A percentile compares a stretch with the other conserved stretches of the same genome.
phyloP scores from a whole-genome alignment of 192 early-diverging fungal species.

The Coemansia sp. region DNA sequence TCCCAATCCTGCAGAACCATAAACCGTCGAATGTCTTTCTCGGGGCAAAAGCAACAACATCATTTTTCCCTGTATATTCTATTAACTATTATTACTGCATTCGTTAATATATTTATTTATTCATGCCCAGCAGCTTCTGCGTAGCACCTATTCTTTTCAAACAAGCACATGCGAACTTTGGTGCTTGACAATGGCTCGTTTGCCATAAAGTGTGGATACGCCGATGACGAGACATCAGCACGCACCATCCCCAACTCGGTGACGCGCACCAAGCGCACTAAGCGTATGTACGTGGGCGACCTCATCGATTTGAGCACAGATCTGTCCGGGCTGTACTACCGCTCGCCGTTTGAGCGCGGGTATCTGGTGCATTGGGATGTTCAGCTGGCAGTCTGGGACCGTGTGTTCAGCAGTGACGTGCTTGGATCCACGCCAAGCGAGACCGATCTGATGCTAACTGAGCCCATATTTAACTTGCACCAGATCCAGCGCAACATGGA shows the following conservation, averaged over 20 bases:
- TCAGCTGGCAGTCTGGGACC: slow-evolving; percentile 78
- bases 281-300: slow-evolving; percentile 70
- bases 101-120: neutral
- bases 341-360: slow-evolving; percentile 81
- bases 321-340: slow-evolving; percentile 70
- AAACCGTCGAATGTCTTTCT: neutral
- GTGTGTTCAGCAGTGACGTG: slow-evolving; percentile 63
- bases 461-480: slow-evolving; percentile 79
- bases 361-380: slow-evolving; percentile 75
- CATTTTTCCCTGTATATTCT: neutral
- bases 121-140: neutral
- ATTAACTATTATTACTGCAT: slow-evolving; percentile 4
- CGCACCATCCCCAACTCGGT: slow-evolving; percentile 28
- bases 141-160: too few species aligned
- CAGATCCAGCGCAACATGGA: slow-evolving; percentile 70
- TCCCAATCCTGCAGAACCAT: neutral
- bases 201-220: slow-evolving; percentile 64
- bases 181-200: slow-evolving; percentile 73
- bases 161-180: slow-evolving; percentile 40
- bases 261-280: slow-evolving; percentile 56
- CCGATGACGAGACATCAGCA: slow-evolving; percentile 4
- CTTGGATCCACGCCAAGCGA: slow-evolving; percentile 64
- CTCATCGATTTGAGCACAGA: slow-evolving; percentile 63
- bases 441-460: slow-evolving; percentile 66
- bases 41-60: too few species aligned